Conservation (phyloP, 768 basidiomycete species). For the Leucocoprinus sp. region DNA sequence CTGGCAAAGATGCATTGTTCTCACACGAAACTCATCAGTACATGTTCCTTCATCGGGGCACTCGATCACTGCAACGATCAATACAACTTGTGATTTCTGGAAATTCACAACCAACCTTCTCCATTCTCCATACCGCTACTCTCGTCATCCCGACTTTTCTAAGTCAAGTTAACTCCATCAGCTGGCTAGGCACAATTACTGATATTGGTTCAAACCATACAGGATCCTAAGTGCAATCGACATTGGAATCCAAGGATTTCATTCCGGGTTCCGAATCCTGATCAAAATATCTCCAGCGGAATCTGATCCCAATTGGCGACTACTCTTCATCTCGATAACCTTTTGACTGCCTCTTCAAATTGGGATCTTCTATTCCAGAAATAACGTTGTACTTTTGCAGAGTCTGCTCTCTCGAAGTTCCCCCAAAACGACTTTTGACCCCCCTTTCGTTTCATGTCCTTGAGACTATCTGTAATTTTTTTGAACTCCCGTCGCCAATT, state of each 20-base stretch:
- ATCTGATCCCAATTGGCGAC: constrained; percentile 17
- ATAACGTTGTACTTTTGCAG: constrained; percentile 12
- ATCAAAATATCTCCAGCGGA: constrained; percentile 11
- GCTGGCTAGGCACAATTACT: constrained; percentile 11
- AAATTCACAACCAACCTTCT: constrained; percentile 6
- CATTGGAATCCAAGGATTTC: constrained; percentile 23
- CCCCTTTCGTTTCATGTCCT: neutral
- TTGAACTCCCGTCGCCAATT: neutral
- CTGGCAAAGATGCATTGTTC: constrained; percentile 14
- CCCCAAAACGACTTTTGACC: constrained; percentile 13
- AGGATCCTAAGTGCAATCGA: constrained; percentile 11
- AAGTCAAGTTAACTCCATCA: constrained; percentile 19
- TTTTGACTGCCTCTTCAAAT: constrained; percentile 20
- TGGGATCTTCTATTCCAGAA: constrained; percentile 18
- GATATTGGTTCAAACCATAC: constrained; percentile 11
- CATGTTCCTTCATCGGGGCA: constrained; percentile 5
- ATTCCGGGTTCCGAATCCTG: constrained; percentile 14
- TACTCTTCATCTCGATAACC: constrained; percentile 21
- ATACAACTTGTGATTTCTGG: constrained; percentile 22
- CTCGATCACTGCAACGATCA: constrained; percentile 12
- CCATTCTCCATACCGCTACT: neutral
- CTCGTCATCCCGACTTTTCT: neutral
- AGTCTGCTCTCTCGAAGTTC: constrained; percentile 14
- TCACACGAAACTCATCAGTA: constrained; percentile 5
- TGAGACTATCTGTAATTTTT: constrained; percentile 3